Percentiles rank a stretch among this genome's conserved stretches.
Conservation (phyloP, 495 filamentous ascomycete genomes). For the Aspergillus bridgeri region DNA sequence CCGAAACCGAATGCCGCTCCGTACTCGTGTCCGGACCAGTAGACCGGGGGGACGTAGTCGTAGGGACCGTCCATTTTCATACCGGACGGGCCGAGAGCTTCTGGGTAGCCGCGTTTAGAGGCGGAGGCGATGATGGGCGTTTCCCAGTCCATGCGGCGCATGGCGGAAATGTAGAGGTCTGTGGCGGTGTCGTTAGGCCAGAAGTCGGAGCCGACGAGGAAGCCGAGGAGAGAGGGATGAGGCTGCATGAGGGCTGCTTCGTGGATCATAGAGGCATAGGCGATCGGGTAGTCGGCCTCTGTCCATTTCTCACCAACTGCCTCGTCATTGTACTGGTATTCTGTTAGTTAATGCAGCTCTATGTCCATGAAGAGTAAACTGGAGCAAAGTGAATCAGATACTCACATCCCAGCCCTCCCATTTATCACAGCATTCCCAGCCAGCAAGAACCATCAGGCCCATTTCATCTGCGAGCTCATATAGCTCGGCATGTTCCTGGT, state of each 20-base stretch:
- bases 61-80: conserved; percentile 69
- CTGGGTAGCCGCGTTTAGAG: conserved; percentile 50
- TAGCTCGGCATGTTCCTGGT: conserved; percentile 59
- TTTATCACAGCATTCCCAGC: conserved; percentile 69
- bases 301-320: conserved; percentile 46
- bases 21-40: conserved; percentile 53
- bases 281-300: conserved; percentile 51
- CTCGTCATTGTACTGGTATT: conserved; percentile 50
- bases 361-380: not conserved
- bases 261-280: conserved; percentile 53
- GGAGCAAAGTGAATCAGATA: not conserved
- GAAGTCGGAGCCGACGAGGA: conserved; percentile 59
- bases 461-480: conserved; percentile 56
- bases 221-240: conserved; percentile 54
- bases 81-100: conserved; percentile 50
- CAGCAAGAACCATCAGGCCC: conserved; percentile 59
- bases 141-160: conserved; percentile 52
- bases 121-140: conserved; percentile 57
- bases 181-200: conserved; percentile 59
- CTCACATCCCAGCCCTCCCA: conserved; percentile 59
- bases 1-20: conserved; percentile 63
- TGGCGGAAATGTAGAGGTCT: conserved; percentile 44
- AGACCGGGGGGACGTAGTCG: conserved; percentile 64
- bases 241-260: conserved; percentile 58
- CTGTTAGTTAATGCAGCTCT: not conserved